Conservation (phyloP, 1,139 yeast species). For the Yamadazyma conglobata region DNA sequence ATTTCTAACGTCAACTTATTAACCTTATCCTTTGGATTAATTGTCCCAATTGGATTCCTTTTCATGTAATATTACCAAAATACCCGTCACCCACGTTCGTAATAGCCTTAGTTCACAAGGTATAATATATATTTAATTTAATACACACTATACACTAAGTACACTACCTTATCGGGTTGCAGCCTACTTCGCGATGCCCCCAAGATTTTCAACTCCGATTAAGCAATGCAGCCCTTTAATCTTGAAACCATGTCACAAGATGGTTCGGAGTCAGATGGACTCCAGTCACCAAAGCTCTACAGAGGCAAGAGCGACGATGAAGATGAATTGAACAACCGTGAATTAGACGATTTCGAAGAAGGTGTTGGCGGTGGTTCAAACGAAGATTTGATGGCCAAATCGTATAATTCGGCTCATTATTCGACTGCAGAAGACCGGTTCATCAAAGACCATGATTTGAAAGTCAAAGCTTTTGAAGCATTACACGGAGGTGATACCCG, state of each 20-base stretch:
- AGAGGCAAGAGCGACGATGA: slow-evolving; percentile 22
- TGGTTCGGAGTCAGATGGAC: slow-evolving; percentile 18
- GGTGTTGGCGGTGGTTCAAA: too few relatives aligned
- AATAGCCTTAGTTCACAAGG: too few relatives aligned
- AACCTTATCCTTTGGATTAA: slow-evolving; percentile 2
- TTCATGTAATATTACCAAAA: slow-evolving; percentile 7
- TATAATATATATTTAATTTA: too few relatives aligned
- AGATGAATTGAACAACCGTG: slow-evolving; percentile 2
- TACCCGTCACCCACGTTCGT: too few relatives aligned
- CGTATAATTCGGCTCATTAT: slow-evolving; percentile 50
- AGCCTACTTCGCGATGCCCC: too few relatives aligned
- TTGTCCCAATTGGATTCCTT: slow-evolving; percentile 9
- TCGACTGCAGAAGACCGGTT: slow-evolving; percentile 67
- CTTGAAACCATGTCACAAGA: slow-evolving; percentile 17
- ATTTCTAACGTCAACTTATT: slow-evolving; percentile 2
- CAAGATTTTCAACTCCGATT: too few relatives aligned
- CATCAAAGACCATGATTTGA: slow-evolving; percentile 69
- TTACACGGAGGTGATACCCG: too few relatives aligned
- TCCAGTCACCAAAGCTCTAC: slow-evolving; percentile 10
- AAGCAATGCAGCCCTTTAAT: not conserved
- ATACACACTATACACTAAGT: too few relatives aligned
- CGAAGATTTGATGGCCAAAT: too few relatives aligned
- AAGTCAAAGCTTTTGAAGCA: slow-evolving; percentile 60
- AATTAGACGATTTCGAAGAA: too few relatives aligned
- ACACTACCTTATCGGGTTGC: too few relatives aligned